Base-by-base conservation (phyloP, 768 basidiomycete genomes). In the Podaxis pistillaris region DNA sequence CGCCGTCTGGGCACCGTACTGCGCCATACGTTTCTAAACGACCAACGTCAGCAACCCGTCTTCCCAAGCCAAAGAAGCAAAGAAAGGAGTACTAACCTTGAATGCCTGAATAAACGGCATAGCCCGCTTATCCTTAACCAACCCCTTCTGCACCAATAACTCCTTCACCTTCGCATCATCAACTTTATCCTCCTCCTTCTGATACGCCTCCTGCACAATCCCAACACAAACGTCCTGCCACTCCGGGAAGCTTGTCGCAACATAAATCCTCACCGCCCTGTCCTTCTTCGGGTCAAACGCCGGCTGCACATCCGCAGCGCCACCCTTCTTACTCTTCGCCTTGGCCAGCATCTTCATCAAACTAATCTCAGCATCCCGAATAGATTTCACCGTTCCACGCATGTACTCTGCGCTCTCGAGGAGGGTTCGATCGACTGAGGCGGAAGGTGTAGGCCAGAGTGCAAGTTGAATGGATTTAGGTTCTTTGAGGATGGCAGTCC, bases 81-180 rank as follows among this genome's bases (percentile, higher is more conserved):
- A 5, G 11, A 49, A 30, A 1, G 7, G 19, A 12, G 26, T 7
- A 67, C 80, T 40, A 57, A 95, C 96, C 88, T 97, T 96, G 87
- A 98, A 91, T 33, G 82, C 77, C 63, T 96, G 92, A 51, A 95
- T 86, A 76, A 96, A 98, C 5, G 96, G 96, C 96, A 98, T 98
- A 46, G 84, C 84, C 47, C 88, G 86, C 80, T 98, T 98, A 78
- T 98, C 94, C 83, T 97, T 98, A 77, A 95, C 88, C 72, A 98
- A 72, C 4, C 93, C 94, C 22, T 80, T 82, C 71, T 85, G 80
- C 8, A 81, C 82, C 72, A 98, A 72, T 66, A 84, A 67, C 68
- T 86, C 79, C 72, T 88, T 83, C 56, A 96, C 85, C 73, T 87
- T 88, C 40, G 77, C 86, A 71, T 98, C 95, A 70, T 99, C 93